A percentile compares a stretch with the other conserved stretches of the same genome.
Evolutionary conservation across 2,329 filamentous ascomycete genomes (phyloP).

Genomic region (Colletotrichum sojae): DNA sequence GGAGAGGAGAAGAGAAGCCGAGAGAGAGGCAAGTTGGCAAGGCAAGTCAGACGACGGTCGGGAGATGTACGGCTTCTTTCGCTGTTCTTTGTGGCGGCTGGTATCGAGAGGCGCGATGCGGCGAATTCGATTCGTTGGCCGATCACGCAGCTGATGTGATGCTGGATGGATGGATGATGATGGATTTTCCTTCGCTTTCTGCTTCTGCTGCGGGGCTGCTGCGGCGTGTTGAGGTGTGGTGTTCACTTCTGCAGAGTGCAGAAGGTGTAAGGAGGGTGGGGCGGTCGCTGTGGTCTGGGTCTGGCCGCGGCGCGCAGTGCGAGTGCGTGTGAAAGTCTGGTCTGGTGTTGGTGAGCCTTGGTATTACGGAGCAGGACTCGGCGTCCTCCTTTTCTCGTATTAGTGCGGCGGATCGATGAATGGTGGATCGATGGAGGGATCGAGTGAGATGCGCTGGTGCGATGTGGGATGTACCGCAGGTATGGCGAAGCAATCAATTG

Average conservation of each 20-base stretch:
- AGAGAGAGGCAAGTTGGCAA: neutral
- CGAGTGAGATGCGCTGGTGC: neutral
- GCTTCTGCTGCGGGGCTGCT: too few relatives aligned
- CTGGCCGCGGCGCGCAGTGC: constrained; percentile 25
- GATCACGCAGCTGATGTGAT: constrained; percentile 1
- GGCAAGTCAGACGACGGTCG: neutral
- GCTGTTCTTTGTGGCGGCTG: neutral
- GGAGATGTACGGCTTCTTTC: neutral
- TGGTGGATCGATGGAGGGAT: constrained; percentile 27
- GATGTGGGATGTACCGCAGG: neutral
- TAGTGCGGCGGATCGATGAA: constrained; percentile 25
- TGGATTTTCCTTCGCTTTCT: neutral
- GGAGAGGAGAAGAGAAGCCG: too few relatives aligned
- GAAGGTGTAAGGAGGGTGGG: neutral
- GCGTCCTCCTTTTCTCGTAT: constrained; percentile 25
- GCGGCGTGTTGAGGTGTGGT: too few relatives aligned
- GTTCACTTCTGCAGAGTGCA: neutral
- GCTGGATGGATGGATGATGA: constrained; percentile 8
- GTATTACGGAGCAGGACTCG: constrained; percentile 28
- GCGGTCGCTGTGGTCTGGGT: constrained; percentile 1
- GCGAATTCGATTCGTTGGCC: neutral
- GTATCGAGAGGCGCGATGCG: neutral
- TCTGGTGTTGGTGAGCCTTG: constrained; percentile 26
- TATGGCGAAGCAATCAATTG: neutral
- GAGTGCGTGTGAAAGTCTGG: neutral